phyloP scores from a whole-genome alignment of 2,329 filamentous ascomycete species.

The Talaromyces sp. region DNA sequence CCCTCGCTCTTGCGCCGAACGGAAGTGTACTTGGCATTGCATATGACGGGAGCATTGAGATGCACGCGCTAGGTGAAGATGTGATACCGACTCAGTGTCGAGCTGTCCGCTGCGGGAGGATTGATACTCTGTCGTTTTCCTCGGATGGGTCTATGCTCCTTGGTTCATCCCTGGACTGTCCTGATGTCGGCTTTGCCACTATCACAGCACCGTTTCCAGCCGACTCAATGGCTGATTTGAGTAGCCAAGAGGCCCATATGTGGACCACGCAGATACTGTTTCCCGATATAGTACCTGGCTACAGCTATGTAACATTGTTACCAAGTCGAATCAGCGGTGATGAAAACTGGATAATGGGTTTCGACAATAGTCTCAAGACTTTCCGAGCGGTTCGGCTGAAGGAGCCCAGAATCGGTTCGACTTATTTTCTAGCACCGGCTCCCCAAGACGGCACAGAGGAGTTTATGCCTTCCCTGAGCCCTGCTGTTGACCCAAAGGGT shows the following conservation, averaged over 20 bases:
- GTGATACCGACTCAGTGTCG: conserved; percentile 65
- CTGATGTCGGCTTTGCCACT: conserved; percentile 67
- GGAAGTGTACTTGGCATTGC: conserved; percentile 79
- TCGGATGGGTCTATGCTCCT: conserved; percentile 73
- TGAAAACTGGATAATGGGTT: conserved; percentile 72
- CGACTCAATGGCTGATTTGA: conserved; percentile 49
- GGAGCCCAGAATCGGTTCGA: conserved; percentile 70
- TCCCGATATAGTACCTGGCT: conserved; percentile 73
- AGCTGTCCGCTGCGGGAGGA: conserved; percentile 72
- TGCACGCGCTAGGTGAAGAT: conserved; percentile 67
- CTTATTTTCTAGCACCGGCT: conserved; percentile 70
- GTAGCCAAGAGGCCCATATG: conserved; percentile 66
- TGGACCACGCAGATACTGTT: conserved; percentile 87
- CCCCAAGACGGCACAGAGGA: conserved; percentile 49
- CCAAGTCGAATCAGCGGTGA: conserved; percentile 52
- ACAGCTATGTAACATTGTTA: conserved; percentile 71
- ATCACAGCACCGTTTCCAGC: conserved; percentile 78
- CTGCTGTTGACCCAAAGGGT: conserved; percentile 65
- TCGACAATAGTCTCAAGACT: conserved; percentile 71
- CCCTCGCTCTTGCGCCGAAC: conserved; percentile 76
- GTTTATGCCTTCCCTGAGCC: conserved; percentile 64
- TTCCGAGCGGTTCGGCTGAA: conserved; percentile 74
- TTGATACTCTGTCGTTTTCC: conserved; percentile 72
- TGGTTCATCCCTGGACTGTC: conserved; percentile 66
- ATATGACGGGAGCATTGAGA: conserved; percentile 84